Evolutionary conservation across 306 rosid genomes (phyloP), one percentile per base, ranked within the genome.

Genomic region (Castanea mollissima): DNA sequence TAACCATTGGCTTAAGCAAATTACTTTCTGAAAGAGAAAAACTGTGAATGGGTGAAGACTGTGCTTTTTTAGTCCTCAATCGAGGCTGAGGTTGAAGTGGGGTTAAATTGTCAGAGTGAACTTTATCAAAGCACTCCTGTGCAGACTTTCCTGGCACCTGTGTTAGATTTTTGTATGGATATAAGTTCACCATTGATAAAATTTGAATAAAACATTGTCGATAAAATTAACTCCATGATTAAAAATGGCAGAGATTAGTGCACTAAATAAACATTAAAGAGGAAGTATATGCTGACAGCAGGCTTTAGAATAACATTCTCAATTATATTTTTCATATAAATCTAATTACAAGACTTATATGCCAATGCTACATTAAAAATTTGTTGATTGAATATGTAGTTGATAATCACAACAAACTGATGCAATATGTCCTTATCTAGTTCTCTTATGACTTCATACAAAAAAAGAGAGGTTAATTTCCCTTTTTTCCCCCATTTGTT

Each of bases 121-220:
- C 81, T 79, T 89, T 92, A 80, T 94, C 89, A 76, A 94, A 94
- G 88, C 99, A 94, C 19, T 94, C 99, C 82, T 92, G 96, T 77
- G 90, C 92, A 77, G 95, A 86, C 83, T 95, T 95, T 81, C 96
- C 98, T 3, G 95, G 94, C 54, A 92, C 99, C 99, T 92, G 83
- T 71, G 69, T 76, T 57, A 71, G 49, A 83, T 55, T 89, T 34
- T 83, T 84, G 73, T 9, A 58, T 11, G 72, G 21, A 25, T 46
- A 59, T 58, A 73, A 73, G 71, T 18, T 65, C 51, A 69, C 35
- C 9, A 14, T n/a, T 25, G 67, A 74, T 65, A 68, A 29, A 13
- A 38, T 38, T 21, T 60, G 10, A 73, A 77, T 55, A 59, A 75
- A 81, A 32, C 13, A 25, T 16, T 23, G 44, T 15, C 2, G 13